Evolutionary conservation across 176 grass and related monocot species (phyloP).

Genomic region (Zea luxurians): DNA sequence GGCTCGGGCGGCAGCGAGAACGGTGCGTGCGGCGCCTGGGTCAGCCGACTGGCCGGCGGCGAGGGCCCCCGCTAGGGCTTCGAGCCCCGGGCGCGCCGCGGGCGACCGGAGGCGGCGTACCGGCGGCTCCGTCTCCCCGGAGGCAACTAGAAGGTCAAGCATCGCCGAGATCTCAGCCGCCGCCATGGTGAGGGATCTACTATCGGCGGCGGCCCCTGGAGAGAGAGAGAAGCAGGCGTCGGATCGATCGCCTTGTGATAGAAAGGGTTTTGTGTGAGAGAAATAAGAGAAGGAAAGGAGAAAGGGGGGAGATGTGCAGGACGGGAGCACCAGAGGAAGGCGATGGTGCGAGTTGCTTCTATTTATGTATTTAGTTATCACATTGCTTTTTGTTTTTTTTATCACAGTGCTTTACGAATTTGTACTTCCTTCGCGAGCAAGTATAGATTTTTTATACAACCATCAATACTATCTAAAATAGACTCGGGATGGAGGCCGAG

Average conservation of each 20-base stretch:
- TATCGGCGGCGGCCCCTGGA: conserved; percentile 34
- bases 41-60: conserved; percentile 33
- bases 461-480: no score
- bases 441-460: no score
- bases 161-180: conserved; percentile 56
- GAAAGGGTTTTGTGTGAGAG: conserved; percentile 36
- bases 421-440: no score
- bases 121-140: conserved; percentile 30
- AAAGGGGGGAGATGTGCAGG: not conserved
- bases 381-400: no score
- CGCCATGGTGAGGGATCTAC: conserved; percentile 46
- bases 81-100: conserved; percentile 38
- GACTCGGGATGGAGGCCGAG: no score
- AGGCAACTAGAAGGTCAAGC: conserved; percentile 36
- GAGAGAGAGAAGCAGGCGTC: not conserved
- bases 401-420: no score
- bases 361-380: not conserved
- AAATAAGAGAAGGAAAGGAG: not conserved
- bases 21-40: conserved; percentile 25
- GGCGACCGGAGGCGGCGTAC: conserved; percentile 30
- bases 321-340: not conserved
- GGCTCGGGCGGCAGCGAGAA: conserved; percentile 38
- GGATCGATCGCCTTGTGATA: conserved; percentile 29
- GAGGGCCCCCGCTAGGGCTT: conserved; percentile 42
- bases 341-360: conserved; percentile 3